Evolutionary conservation across 495 filamentous ascomycete genomes (phyloP), one percentile per base, ranked within the genome.

Genomic region (Amniculicola lignicola): DNA sequence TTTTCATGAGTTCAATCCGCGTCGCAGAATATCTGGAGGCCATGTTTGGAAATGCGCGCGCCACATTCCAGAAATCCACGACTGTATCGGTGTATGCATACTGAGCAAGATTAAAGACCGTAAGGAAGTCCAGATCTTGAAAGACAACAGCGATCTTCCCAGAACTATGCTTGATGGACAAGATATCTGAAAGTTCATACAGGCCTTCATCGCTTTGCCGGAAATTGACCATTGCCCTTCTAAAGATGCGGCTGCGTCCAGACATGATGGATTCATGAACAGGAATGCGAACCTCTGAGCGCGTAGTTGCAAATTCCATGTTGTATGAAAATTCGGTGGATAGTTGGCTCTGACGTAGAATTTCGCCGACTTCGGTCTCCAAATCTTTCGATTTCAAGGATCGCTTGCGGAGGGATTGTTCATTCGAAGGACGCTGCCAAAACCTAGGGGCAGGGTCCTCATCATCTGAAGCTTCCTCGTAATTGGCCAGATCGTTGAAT

Each of bases 1-100:
- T 59, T 51, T 79, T 87, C 88, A 95, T 94, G 23, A 95, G 77
- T 62, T 96, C 90, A 4, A 72, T 77, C 14, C 90, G 84, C 12
- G 91, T 75, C 61, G 90, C 86, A 22, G 89, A 86, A 68, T 86
- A 91, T 42, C 86, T 75, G 52, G 69, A 78, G 7, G 82, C 82
- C 69, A 84, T 77, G 31, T 79, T 75, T 22, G 82, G 78, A 19
- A 75, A 77, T 40, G 79, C 77, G 38, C 80, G 81, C 11, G 82
- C 83, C 50, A 77, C 69, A 42, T 91, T 85, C 93, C 93, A 98
- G 14, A 89, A 82, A 53, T 93, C 90, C 31, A 95, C 74, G 22
- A 92, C 73, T 21, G 70, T 77, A 62, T 97, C 93, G 19, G 82
- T 82, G 69, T 97, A 96, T 6, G 88, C 64, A 65, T 88, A 97